Base-by-base conservation (phyloP, 306 rosid species). In the Ammopiptanthus mongolicus region DNA sequence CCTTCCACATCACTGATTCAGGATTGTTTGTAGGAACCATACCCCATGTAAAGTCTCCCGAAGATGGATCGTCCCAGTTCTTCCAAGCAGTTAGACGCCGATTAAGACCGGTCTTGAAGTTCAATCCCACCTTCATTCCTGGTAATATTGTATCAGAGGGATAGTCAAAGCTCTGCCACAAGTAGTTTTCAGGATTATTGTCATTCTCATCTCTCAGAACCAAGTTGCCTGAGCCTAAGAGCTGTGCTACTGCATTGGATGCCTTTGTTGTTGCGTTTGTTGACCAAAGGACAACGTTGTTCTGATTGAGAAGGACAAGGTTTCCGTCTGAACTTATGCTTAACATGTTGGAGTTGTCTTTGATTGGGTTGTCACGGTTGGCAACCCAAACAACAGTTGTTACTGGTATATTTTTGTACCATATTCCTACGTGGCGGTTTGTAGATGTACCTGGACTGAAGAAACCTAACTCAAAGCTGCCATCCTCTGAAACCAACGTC, bases 11-110 rank as follows among this genome's bases (percentile, higher is more conserved):
- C 0, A 44, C 57, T 0, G 73, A 15, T 51, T 88, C 91, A 0
- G 86, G 87, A 55, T 36, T 68, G 15, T 12, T 48, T 50, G 36
- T 78, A 33, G 51, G 75, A 34, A 22, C 70, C 36, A 69, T 13
- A n/a, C 15, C 74, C 79, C 68, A 64, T 1, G 11, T 78, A 0
- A 76, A 52, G 72, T 59, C 69, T 62, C 89, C 91, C 0, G 74
- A 67, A 23, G 86, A 83, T 0, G 85, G 88, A 47, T 85, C 89
- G 17, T 88, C 73, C 21, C 6, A 62, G 48, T 52, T 83, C 44
- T 76, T 83, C 89, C 92, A 88, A 3, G 92, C 83, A 0, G 47
- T 22, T 21, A 88, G 14, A 8, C 75, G 75, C 25, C 89, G 69
- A 6, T 81, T 56, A 1, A 88, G 72, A 6, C 76, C 10, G 0